phyloP scores from a whole-genome alignment of 352 stramenopile species.

The Phytophthora sp. region DNA sequence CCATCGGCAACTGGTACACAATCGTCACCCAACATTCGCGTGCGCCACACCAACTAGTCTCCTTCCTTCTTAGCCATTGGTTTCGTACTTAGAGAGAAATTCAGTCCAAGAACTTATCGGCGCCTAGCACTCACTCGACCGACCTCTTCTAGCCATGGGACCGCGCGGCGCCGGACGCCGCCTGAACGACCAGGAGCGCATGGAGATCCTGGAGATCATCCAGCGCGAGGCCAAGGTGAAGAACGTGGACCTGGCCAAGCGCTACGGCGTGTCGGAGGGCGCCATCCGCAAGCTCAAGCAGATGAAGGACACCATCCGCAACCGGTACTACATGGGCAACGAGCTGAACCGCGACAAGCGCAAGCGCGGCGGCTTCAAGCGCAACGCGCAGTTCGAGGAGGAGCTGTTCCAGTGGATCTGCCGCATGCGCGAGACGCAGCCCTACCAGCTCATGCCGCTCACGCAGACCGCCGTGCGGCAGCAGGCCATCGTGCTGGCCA shows the following conservation, averaged over 20 bases:
- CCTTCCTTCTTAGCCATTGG: slow-evolving; percentile 26
- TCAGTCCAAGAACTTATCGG: slow-evolving; percentile 6
- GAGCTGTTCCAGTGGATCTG: slow-evolving; percentile 89
- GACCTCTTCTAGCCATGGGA: slow-evolving; percentile 48
- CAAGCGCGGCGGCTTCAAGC: slow-evolving; percentile 83
- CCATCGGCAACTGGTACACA: slow-evolving; percentile 14
- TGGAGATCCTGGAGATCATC: slow-evolving; percentile 89
- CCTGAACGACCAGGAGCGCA: slow-evolving; percentile 90
- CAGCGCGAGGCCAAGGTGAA: slow-evolving; percentile 84
- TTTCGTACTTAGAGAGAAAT: slow-evolving; percentile 43
- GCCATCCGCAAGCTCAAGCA: slow-evolving; percentile 91
- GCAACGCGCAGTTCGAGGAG: slow-evolving; percentile 85
- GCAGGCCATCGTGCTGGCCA: slow-evolving; percentile 82
- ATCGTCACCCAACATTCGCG: neutral
- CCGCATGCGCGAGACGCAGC: slow-evolving; percentile 79
- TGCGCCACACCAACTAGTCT: slow-evolving; percentile 5
- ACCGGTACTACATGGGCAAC: slow-evolving; percentile 84
- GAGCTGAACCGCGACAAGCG: slow-evolving; percentile 88
- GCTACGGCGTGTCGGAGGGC: slow-evolving; percentile 85
- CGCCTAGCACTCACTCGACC: neutral
- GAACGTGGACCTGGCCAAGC: slow-evolving; percentile 86
- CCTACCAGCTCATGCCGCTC: slow-evolving; percentile 85
- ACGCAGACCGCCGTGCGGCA: slow-evolving; percentile 86
- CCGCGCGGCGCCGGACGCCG: slow-evolving; percentile 75
- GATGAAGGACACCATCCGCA: slow-evolving; percentile 85